These are phyloP conservation scores for Salpingoeca rosetta DNA, from an alignment of 78 protist species.

Conservation along the genomic window DNA sequence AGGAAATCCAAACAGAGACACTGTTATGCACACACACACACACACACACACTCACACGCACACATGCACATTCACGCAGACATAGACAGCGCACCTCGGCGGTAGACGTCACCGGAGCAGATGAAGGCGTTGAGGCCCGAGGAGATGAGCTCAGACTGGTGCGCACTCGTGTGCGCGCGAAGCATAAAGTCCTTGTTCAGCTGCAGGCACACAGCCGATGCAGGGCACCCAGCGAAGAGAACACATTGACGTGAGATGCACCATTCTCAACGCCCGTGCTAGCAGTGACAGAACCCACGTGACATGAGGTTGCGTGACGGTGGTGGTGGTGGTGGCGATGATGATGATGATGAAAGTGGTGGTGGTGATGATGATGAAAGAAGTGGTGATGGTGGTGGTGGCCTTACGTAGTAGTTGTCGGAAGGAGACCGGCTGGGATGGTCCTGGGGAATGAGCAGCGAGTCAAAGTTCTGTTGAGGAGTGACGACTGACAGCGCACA, in stretches of 20 bases:
- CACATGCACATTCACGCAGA: slow-evolving; percentile 60
- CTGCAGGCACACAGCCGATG: too few species aligned
- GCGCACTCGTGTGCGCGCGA: slow-evolving; percentile 45
- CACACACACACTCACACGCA: neutral
- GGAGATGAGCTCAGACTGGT: slow-evolving; percentile 33
- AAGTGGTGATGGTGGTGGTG: too few species aligned
- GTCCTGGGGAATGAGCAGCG: slow-evolving; percentile 38
- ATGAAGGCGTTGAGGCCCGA: slow-evolving; percentile 44
- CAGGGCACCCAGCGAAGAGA: too few species aligned
- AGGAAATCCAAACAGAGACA: neutral
- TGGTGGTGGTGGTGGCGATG: too few species aligned
- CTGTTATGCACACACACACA: too few species aligned
- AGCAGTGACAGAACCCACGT: too few species aligned
- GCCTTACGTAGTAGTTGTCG: slow-evolving; percentile 64
- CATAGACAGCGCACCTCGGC: slow-evolving; percentile 74
- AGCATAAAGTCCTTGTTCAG: neutral
- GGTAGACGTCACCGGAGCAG: slow-evolving; percentile 72
- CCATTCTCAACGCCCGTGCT: too few species aligned
- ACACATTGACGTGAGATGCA: too few species aligned
- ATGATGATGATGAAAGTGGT: too few species aligned
- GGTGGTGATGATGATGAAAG: too few species aligned
- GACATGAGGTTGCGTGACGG: too few species aligned
- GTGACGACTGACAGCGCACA: slow-evolving; percentile 50
- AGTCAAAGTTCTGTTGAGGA: slow-evolving; percentile 33
- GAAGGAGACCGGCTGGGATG: slow-evolving; percentile 31